These are phyloP conservation scores for Globisporangium cylindrosporum DNA, from an alignment of 352 stramenopile genomes.

Conservation along the genomic window DNA sequence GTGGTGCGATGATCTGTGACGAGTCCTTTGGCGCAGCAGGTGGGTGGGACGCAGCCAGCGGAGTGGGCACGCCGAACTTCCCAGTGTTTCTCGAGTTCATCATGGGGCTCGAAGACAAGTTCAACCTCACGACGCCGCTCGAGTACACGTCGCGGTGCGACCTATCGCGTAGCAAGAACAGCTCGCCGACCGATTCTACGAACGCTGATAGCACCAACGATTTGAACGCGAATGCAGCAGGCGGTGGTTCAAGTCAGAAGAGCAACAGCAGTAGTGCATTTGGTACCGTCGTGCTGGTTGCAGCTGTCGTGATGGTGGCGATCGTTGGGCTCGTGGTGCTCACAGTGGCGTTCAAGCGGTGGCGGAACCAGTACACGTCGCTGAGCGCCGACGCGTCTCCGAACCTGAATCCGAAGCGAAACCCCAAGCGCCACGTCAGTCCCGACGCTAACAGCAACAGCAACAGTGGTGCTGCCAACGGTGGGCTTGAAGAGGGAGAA, in stretches of 20 bases:
- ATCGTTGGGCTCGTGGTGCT: slow-evolving; percentile 32
- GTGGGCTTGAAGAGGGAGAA: slow-evolving; percentile 16
- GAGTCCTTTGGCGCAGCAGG: slow-evolving; percentile 78
- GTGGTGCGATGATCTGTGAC: slow-evolving; percentile 41
- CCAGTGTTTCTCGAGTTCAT: slow-evolving; percentile 58
- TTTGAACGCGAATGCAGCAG: neutral
- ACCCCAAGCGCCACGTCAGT: slow-evolving; percentile 13
- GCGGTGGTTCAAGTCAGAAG: neutral
- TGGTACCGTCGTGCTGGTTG: slow-evolving; percentile 31
- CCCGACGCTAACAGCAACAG: slow-evolving; percentile 20
- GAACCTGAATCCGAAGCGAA: slow-evolving; percentile 7
- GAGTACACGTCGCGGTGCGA: slow-evolving; percentile 11
- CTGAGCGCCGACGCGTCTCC: slow-evolving; percentile 24
- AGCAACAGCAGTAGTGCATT: slow-evolving; percentile 28
- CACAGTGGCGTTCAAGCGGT: slow-evolving; percentile 38
- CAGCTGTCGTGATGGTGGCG: slow-evolving; percentile 30
- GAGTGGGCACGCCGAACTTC: slow-evolving; percentile 86
- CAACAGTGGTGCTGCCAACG: neutral
- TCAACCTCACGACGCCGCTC: slow-evolving; percentile 33
- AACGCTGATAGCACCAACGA: neutral
- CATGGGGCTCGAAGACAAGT: slow-evolving; percentile 42
- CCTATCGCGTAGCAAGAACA: neutral
- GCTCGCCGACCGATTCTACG: neutral
- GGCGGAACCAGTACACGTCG: slow-evolving; percentile 57
- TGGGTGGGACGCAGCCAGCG: slow-evolving; percentile 89